phyloP scores from a whole-genome alignment of 2,329 filamentous ascomycete species.

The Talaromyces sp. region DNA sequence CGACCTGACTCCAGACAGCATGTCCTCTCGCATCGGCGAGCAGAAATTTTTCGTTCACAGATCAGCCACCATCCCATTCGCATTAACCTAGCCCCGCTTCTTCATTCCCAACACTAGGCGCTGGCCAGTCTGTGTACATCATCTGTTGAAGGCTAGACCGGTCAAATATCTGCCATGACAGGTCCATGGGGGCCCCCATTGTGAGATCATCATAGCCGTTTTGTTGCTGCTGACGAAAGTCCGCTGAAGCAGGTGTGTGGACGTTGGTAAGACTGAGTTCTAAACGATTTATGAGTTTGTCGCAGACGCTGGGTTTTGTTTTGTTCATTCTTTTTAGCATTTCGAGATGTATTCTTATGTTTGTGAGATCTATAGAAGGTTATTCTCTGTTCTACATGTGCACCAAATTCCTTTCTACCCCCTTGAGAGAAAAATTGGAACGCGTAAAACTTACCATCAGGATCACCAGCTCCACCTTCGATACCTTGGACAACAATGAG shows the following conservation, averaged over 20 bases:
- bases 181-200: slow-evolving; percentile 11
- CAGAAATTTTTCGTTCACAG: not conserved
- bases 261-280: slow-evolving; percentile 14
- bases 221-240: slow-evolving; percentile 11
- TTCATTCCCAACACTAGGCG: not conserved
- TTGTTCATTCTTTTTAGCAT: slow-evolving; percentile 16
- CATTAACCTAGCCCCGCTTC: not conserved
- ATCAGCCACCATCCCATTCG: slow-evolving; percentile 12
- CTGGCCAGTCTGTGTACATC: slow-evolving; percentile 15
- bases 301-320: slow-evolving; percentile 12
- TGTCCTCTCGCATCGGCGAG: slow-evolving; percentile 16
- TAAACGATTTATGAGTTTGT: slow-evolving; percentile 14
- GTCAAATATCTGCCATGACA: slow-evolving; percentile 17
- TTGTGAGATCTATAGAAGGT: slow-evolving; percentile 9
- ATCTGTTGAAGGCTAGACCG: slow-evolving; percentile 17
- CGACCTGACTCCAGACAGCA: slow-evolving; percentile 16
- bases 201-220: slow-evolving; percentile 6
- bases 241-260: slow-evolving; percentile 11
- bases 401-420: too few species aligned
- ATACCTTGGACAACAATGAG: slow-evolving; percentile 17
- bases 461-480: slow-evolving; percentile 16
- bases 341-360: slow-evolving; percentile 18
- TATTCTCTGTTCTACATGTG: not conserved
- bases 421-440: not conserved
- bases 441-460: slow-evolving; percentile 4